Conservation (phyloP, 352 stramenopile species). For the Phytophthora palmivora region DNA sequence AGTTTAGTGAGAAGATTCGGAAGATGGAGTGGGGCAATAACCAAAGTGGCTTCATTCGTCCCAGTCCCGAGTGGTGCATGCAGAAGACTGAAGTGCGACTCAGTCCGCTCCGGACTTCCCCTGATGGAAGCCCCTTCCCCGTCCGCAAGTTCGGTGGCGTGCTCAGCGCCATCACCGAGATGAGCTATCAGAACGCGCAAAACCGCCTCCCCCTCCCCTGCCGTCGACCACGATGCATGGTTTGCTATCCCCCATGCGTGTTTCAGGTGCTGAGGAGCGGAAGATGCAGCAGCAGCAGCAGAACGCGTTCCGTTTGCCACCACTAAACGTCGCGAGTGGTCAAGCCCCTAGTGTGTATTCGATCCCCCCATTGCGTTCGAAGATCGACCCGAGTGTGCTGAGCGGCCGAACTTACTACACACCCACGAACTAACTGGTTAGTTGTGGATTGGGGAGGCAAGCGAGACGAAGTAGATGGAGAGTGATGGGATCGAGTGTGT, state of each 20-base stretch:
- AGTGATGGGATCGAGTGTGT: slow-evolving; percentile 10
- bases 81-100: slow-evolving; percentile 71
- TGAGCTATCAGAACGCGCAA: slow-evolving; percentile 65
- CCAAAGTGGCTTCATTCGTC: slow-evolving; percentile 29
- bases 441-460: slow-evolving; percentile 9
- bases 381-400: slow-evolving; percentile 80
- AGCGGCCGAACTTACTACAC: slow-evolving; percentile 52
- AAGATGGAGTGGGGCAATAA: slow-evolving; percentile 44
- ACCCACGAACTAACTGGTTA: slow-evolving; percentile 49
- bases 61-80: slow-evolving; percentile 60
- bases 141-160: slow-evolving; percentile 46
- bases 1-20: slow-evolving; percentile 43
- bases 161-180: slow-evolving; percentile 52
- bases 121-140: slow-evolving; percentile 38
- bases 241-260: slow-evolving; percentile 39
- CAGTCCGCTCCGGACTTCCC: slow-evolving; percentile 53
- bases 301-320: slow-evolving; percentile 56
- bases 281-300: slow-evolving; percentile 42
- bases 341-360: slow-evolving; percentile 47
- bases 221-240: slow-evolving; percentile 30
- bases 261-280: slow-evolving; percentile 41
- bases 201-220: slow-evolving; percentile 40
- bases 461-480: slow-evolving; percentile 26
- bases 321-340: slow-evolving; percentile 59
- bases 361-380: slow-evolving; percentile 80